Conservation (phyloP, 148 eudicot genomes). For the Nyssa sinensis region DNA sequence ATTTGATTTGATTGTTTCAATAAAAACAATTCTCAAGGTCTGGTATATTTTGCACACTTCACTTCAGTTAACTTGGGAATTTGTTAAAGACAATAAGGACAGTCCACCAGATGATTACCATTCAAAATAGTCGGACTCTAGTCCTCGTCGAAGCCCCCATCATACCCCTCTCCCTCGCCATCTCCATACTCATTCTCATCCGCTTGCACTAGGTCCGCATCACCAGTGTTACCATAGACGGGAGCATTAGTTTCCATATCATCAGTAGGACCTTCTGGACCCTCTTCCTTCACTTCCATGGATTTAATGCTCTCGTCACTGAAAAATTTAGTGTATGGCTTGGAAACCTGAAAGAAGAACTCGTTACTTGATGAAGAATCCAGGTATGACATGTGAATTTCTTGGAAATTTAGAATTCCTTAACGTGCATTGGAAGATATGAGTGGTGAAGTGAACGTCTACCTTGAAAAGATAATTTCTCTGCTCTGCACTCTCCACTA, state of each 20-base stretch:
- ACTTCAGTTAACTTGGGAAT: too few relatives aligned
- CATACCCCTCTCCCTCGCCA: slow-evolving; percentile 43
- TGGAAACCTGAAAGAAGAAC: slow-evolving; percentile 51
- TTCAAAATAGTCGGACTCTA: slow-evolving; percentile 13
- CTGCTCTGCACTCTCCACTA: slow-evolving; percentile 69
- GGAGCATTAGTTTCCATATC: slow-evolving; percentile 28
- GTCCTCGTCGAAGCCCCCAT: slow-evolving; percentile 59
- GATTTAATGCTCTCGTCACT: slow-evolving; percentile 49
- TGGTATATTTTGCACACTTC: too few relatives aligned
- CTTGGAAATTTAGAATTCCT: not conserved
- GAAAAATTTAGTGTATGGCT: slow-evolving; percentile 76
- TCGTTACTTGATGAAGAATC: not conserved
- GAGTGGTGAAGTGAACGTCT: not conserved
- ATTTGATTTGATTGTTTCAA: too few relatives aligned
- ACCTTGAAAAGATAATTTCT: slow-evolving; percentile 67
- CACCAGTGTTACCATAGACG: slow-evolving; percentile 27
- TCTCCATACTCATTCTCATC: slow-evolving; percentile 38
- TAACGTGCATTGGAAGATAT: not conserved
- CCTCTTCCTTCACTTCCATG: slow-evolving; percentile 36
- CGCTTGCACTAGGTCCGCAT: slow-evolving; percentile 32
- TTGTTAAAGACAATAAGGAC: too few relatives aligned
- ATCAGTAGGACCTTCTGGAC: slow-evolving; percentile 14
- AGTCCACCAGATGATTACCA: too few relatives aligned
- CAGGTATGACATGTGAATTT: not conserved
- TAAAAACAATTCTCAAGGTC: too few relatives aligned